A percentile compares a stretch with the other conserved stretches of the same genome.
These are phyloP conservation scores for Fusarium domesticum DNA, from an alignment of 2,329 filamentous ascomycete genomes.

Conservation along the genomic window DNA sequence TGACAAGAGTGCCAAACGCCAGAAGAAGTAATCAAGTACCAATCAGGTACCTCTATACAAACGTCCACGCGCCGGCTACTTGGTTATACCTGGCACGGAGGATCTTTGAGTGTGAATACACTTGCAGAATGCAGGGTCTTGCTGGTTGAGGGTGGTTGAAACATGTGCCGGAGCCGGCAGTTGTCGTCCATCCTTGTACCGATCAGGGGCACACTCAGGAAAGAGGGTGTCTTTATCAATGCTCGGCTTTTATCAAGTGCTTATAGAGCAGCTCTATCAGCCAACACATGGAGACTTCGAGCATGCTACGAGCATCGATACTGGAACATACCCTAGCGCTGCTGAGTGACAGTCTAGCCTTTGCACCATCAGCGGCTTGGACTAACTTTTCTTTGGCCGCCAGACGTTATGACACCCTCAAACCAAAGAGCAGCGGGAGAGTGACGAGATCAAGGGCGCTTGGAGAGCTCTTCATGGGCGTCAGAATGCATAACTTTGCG, in stretches of 20 bases:
- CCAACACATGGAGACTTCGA: neutral
- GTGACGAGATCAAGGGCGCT: neutral
- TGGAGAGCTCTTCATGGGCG: neutral
- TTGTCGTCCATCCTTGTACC: neutral
- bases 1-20: constrained; percentile 59
- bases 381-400: neutral
- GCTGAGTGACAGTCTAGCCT: neutral
- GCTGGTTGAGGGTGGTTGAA: neutral
- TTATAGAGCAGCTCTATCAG: neutral
- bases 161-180: neutral
- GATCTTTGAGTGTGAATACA: constrained; percentile 5
- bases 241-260: neutral
- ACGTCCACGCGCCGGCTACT: constrained; percentile 15
- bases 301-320: neutral
- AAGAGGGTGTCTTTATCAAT: neutral
- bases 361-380: neutral
- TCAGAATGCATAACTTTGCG: neutral
- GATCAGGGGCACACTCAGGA: neutral
- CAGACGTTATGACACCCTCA: neutral
- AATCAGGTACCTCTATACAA: constrained; percentile 23
- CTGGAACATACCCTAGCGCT: neutral
- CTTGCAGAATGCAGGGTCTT: constrained; percentile 9
- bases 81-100: constrained; percentile 6
- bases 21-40: constrained; percentile 45
- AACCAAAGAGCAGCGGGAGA: neutral